Evolutionary conservation across 306 rosid genomes (phyloP).

Genomic region (Cicer chorassanicum): DNA sequence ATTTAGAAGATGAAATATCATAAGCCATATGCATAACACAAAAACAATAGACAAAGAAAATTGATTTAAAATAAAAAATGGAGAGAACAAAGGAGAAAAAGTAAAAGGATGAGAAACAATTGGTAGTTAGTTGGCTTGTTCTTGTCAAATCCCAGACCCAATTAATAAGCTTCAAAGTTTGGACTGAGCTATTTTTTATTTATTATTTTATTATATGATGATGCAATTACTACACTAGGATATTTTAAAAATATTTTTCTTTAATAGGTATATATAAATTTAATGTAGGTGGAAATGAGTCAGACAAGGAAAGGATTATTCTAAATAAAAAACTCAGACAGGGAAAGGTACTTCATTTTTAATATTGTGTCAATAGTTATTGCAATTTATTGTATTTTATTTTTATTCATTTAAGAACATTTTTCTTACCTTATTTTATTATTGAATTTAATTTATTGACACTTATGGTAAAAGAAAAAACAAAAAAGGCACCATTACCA

Average conservation of each 20-base stretch:
- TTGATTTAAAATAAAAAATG: neutral
- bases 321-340: neutral
- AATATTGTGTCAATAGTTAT: neutral
- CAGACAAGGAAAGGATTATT: neutral
- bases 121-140: conserved; percentile 1
- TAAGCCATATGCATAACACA: conserved; percentile 14
- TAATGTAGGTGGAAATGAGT: neutral
- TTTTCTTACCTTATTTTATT: neutral
- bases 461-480: neutral
- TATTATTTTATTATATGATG: neutral
- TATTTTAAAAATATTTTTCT: neutral
- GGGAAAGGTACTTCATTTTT: conserved; percentile 5
- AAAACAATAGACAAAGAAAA: neutral
- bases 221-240: neutral
- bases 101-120: conserved; percentile 5
- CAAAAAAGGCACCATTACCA: too few species aligned
- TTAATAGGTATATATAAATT: neutral
- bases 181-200: neutral
- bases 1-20: conserved; percentile 2
- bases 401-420: neutral
- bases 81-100: neutral
- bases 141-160: neutral
- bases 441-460: neutral
- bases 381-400: conserved; percentile 1
- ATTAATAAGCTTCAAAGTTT: conserved; percentile 30